phyloP scores from a whole-genome alignment of 257 asterid genomes.

The Schizonepeta tenuifolia region DNA sequence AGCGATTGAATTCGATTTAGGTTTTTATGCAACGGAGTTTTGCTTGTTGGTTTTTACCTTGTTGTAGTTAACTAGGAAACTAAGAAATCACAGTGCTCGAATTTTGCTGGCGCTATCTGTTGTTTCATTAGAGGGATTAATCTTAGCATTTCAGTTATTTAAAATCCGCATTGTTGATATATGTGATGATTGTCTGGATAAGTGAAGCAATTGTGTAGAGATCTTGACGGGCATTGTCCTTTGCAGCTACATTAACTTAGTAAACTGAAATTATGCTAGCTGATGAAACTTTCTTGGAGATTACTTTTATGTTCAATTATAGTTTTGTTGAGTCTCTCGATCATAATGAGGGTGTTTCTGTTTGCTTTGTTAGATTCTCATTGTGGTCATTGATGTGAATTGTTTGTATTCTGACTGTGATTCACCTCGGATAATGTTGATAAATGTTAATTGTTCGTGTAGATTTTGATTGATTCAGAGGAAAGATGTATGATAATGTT shows the following conservation, averaged over 20 bases:
- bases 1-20: conserved; percentile 1
- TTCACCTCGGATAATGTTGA: not conserved
- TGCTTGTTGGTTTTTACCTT: not conserved
- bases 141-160: not conserved
- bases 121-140: conserved; percentile 3
- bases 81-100: conserved; percentile 19
- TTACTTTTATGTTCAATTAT: not conserved
- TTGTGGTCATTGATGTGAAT: not conserved
- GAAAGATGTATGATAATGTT: conserved; percentile 48
- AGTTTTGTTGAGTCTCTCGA: not conserved
- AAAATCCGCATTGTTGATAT: conserved; percentile 6
- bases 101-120: conserved; percentile 1
- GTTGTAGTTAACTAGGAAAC: conserved; percentile 4
- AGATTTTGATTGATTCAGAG: conserved; percentile 27
- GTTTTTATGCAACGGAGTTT: not conserved
- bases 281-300: not conserved
- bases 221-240: conserved; percentile 16
- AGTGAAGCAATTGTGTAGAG: not conserved
- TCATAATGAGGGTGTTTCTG: not conserved
- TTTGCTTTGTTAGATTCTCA: not conserved
- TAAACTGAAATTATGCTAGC: not conserved
- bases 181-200: not conserved
- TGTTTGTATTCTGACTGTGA: not conserved
- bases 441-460: conserved; percentile 10
- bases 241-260: not conserved